Conservation (phyloP, 306 rosid species). For the Begonia loranthoides region DNA sequence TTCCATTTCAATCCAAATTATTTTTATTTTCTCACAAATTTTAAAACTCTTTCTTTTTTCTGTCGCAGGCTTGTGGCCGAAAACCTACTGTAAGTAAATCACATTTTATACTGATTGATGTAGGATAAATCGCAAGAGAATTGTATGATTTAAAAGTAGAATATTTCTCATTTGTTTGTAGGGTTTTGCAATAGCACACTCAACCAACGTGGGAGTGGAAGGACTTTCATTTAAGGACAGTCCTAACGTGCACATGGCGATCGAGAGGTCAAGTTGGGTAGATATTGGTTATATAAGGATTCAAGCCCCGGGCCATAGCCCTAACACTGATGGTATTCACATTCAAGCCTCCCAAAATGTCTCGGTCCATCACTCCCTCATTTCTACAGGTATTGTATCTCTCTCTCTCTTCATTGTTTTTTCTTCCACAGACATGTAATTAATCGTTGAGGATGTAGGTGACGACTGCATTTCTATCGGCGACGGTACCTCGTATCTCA, state of each 20-base stretch:
- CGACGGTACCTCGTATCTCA: neutral
- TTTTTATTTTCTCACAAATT: neutral
- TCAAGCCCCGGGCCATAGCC: neutral
- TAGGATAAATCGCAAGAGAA: neutral
- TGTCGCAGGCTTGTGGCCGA: neutral
- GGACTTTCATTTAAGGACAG: slow-evolving; percentile 3
- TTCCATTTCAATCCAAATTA: neutral
- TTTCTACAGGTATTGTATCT: slow-evolving; percentile 1
- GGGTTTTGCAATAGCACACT: slow-evolving; percentile 1
- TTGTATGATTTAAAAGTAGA: neutral
- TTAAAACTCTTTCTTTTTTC: neutral
- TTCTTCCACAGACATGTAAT: neutral
- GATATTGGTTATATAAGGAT: neutral
- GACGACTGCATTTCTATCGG: slow-evolving; percentile 13
- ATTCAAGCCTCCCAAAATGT: slow-evolving; percentile 1
- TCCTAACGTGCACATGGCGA: slow-evolving; percentile 6
- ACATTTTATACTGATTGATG: neutral
- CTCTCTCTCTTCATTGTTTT: neutral
- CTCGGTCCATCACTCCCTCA: neutral
- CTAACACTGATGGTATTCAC: slow-evolving; percentile 9
- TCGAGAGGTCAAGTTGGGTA: slow-evolving; percentile 1
- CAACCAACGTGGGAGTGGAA: neutral
- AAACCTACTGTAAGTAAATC: slow-evolving; percentile 5
- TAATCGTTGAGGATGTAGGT: neutral
- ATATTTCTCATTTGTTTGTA: neutral